Conservation (phyloP, 2,329 filamentous ascomycete species). For the Dryadomyces quercus-mongolicae region DNA sequence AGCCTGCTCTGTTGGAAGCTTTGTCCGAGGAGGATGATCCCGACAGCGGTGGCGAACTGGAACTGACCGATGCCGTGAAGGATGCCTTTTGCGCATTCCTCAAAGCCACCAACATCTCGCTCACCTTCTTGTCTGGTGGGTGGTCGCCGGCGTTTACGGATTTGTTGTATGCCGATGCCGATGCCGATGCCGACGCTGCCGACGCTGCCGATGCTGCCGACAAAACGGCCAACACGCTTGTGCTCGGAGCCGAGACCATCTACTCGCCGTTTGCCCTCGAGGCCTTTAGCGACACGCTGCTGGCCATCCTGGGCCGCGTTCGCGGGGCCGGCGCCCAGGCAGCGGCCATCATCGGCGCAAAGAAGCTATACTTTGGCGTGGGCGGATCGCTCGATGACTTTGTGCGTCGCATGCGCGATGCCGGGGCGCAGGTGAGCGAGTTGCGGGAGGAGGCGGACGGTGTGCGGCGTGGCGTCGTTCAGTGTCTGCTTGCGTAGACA, state of each 20-base stretch:
- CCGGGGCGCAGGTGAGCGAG: constrained; percentile 35
- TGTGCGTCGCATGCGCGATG: constrained; percentile 34
- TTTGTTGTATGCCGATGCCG: constrained; percentile 39
- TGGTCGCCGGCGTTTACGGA: constrained; percentile 57
- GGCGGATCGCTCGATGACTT: constrained; percentile 74
- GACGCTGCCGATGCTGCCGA: constrained; percentile 10
- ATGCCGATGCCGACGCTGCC: too few relatives aligned
- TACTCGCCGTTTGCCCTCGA: constrained; percentile 63
- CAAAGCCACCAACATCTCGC: constrained; percentile 31
- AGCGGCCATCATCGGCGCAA: constrained; percentile 60
- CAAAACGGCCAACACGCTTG: constrained; percentile 26
- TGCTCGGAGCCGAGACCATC: constrained; percentile 72
- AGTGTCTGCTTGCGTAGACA: constrained; percentile 27
- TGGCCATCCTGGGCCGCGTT: constrained; percentile 42
- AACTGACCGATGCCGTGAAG: constrained; percentile 47
- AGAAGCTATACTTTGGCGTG: constrained; percentile 74
- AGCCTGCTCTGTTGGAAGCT: constrained; percentile 24
- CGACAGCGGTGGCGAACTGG: constrained; percentile 44
- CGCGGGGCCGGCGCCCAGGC: constrained; percentile 23
- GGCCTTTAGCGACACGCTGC: constrained; percentile 56
- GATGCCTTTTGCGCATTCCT: constrained; percentile 46
- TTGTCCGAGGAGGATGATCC: constrained; percentile 52
- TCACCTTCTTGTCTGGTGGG: constrained; percentile 62
- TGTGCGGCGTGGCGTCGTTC: constrained; percentile 48
- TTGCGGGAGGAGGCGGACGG: constrained; percentile 48